Conservation (phyloP, 345 rosid species). For the Mercurialis annua region DNA sequence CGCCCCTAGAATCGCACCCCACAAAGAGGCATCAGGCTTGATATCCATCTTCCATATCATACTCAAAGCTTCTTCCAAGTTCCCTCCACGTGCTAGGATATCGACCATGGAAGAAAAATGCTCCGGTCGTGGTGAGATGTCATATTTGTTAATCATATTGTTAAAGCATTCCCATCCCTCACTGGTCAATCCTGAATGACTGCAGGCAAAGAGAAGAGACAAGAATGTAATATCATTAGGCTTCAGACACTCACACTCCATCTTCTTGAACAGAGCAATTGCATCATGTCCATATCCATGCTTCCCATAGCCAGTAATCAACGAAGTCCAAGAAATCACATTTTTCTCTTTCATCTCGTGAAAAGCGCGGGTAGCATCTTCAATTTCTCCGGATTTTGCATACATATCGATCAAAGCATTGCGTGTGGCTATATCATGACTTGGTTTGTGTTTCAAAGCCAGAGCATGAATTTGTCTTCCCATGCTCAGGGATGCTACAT, state of each 20-base stretch:
- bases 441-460: conserved; percentile 43
- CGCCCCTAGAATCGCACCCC: conserved; percentile 32
- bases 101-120: conserved; percentile 29
- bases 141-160: conserved; percentile 23
- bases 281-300: conserved; percentile 30
- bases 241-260: conserved; percentile 26
- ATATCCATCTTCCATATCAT: conserved; percentile 18
- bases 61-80: conserved; percentile 23
- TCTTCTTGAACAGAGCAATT: conserved; percentile 22
- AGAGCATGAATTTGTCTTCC: conserved; percentile 72
- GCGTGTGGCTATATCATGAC: conserved; percentile 31
- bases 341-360: conserved; percentile 25
- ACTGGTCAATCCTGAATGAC: conserved; percentile 26
- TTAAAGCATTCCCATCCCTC: conserved; percentile 25
- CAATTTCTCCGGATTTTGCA: conserved; percentile 34
- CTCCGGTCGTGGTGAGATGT: conserved; percentile 17
- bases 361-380: conserved; percentile 26
- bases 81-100: conserved; percentile 26
- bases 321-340: conserved; percentile 32
- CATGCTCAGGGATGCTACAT: conserved; percentile 36
- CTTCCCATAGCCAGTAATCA: conserved; percentile 28
- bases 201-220: conserved; percentile 30
- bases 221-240: conserved; percentile 31
- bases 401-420: conserved; percentile 31
- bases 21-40: conserved; percentile 21